phyloP scores from a whole-genome alignment of 257 asterid genomes.

The Fraxinus pennsylvanica region DNA sequence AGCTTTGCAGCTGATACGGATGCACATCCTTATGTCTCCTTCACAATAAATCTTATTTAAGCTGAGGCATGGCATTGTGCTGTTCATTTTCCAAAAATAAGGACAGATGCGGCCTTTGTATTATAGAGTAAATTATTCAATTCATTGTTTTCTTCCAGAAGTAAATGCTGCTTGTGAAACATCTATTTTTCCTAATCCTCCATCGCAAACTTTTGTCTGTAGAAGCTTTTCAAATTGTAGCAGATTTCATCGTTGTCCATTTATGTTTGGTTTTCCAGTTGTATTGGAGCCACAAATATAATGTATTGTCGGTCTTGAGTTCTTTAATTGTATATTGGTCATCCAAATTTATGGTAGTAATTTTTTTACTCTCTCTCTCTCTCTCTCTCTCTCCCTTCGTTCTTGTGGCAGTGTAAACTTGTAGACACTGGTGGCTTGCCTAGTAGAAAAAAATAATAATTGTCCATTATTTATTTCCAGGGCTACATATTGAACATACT shows the following conservation, averaged over 20 bases:
- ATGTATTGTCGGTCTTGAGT: constrained; percentile 14
- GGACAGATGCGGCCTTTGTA: constrained; percentile 42
- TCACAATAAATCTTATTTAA: constrained; percentile 82
- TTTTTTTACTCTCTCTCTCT: background rate
- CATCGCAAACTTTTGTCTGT: constrained; percentile 2
- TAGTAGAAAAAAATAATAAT: background rate
- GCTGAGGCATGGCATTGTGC: constrained; percentile 30
- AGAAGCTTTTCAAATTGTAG: constrained; percentile 11
- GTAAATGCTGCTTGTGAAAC: constrained; percentile 21
- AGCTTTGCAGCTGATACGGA: constrained; percentile 73
- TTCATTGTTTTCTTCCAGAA: constrained; percentile 23
- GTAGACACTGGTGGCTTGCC: background rate
- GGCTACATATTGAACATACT: background rate
- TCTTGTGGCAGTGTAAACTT: background rate
- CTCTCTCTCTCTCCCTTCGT: background rate
- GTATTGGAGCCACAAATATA: constrained; percentile 17
- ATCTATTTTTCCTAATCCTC: constrained; percentile 1
- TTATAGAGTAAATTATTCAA: constrained; percentile 29
- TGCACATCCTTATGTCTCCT: constrained; percentile 80
- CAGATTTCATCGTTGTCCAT: constrained; percentile 7
- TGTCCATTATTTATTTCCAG: background rate
- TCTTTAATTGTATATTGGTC: background rate
- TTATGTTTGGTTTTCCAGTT: constrained; percentile 20
- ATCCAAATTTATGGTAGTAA: background rate
- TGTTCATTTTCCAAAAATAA: constrained; percentile 36